A percentile compares a stretch with the other conserved stretches of the same genome.
These are phyloP conservation scores for Marchantia paleacea DNA, from an alignment of 225 moss, liverwort and hornwort genomes.

Conservation along the genomic window DNA sequence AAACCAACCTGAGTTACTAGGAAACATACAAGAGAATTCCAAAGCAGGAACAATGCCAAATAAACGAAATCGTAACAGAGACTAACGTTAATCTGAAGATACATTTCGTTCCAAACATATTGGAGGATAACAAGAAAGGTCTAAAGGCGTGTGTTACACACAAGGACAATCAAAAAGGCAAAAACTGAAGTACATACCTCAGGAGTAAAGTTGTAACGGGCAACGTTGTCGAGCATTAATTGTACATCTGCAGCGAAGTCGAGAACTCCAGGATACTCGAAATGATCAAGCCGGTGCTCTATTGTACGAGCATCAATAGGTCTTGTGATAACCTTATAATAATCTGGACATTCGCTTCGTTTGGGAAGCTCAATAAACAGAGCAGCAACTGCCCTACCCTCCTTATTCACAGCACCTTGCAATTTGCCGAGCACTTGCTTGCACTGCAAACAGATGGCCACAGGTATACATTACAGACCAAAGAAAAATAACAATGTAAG, in stretches of 20 bases:
- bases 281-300: slow-evolving; percentile 87
- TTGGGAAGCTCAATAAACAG: slow-evolving; percentile 90
- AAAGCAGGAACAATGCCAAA: no score
- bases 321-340: slow-evolving; percentile 79
- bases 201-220: slow-evolving; percentile 60
- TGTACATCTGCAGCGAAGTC: slow-evolving; percentile 98
- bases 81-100: not conserved
- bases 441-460: slow-evolving; percentile 55
- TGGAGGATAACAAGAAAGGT: no score
- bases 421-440: slow-evolving; percentile 88
- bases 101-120: no score
- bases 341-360: slow-evolving; percentile 81
- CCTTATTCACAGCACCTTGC: slow-evolving; percentile 87
- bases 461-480: not conserved
- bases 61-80: not conserved
- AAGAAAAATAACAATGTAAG: not conserved
- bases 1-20: not conserved
- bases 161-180: no score
- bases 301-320: slow-evolving; percentile 83
- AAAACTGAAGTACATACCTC: slow-evolving; percentile 44
- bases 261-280: slow-evolving; percentile 83
- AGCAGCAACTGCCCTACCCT: slow-evolving; percentile 70
- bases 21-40: no score
- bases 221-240: slow-evolving; percentile 94
- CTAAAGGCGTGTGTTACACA: no score